Base-by-base conservation (phyloP, 2,329 filamentous ascomycete species). In the Claviceps maximensis region DNA sequence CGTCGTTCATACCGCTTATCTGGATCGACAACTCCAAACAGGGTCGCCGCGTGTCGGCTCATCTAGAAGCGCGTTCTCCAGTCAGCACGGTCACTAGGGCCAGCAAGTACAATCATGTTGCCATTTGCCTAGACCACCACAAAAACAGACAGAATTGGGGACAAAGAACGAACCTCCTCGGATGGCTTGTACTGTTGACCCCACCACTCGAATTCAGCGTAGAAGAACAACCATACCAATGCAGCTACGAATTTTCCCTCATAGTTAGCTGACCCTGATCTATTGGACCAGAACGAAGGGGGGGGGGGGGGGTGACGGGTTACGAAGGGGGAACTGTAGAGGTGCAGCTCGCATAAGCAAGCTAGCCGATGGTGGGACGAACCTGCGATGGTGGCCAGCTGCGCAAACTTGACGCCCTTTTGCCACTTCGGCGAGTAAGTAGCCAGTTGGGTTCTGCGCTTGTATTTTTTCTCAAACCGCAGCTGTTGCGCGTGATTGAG, bases 401-500 rank as follows among this genome's bases (percentile, higher is more conserved):
- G 86, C 49, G 76, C 75, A 57, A 89, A 70, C 67, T 80, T 81
- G 53, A 84, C 72, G 55, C 70, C 74, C 65, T 83, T 87, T 44
- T 78, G 75, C 82, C 83, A 87, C 48, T 69, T 66, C 9, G 84
- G 84, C 23, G 82, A 71, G 42, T 76, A 74, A 63, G 77, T 78
- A 60, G 80, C 79, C 59, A 86, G 67, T 54, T 76, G 74, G 27
- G 85, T 68, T 52, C 87, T 77, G 51, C 87, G 76, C 69, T 88
- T 86, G 69, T 85, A 90, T 63, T 85, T 83, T 66, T 86, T 82
- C 72, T 91, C 87, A 60, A 89, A 83, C 45, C 82, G 77, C 64
- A 90, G 85, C 67, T 90, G 83, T 63, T 89, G 81, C 66, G 86
- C 85, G 47, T 75, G 71, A 40, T 80, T 80, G 55, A 91, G 76